Evolutionary conservation across 2,329 filamentous ascomycete species (phyloP).

Genomic region (Aspergillus awamori): DNA sequence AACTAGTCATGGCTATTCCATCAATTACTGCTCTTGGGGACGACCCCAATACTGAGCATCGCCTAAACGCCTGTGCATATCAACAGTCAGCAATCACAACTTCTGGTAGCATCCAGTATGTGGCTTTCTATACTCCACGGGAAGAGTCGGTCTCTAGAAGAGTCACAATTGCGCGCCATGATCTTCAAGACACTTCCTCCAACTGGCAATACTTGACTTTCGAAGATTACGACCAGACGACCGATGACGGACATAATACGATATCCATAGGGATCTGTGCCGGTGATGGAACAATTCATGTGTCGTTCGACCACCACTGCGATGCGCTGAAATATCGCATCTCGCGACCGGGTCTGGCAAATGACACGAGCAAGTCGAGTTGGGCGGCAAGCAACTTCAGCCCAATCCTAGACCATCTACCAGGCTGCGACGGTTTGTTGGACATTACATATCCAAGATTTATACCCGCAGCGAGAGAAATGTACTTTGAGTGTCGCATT

Average conservation of each 20-base stretch:
- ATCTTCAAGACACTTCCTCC: neutral
- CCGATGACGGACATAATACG: constrained; percentile 8
- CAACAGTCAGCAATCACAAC: constrained; percentile 7
- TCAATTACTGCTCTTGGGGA: neutral
- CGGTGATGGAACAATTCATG: constrained; percentile 3
- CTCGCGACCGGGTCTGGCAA: neutral
- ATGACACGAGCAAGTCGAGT: neutral
- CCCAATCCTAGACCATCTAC: neutral
- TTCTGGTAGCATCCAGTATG: neutral
- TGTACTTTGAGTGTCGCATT: constrained; percentile 6
- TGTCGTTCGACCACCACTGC: constrained; percentile 8
- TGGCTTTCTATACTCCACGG: constrained; percentile 2
- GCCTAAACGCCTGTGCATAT: constrained; percentile 6
- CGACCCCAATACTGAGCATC: constrained; percentile 3
- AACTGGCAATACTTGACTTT: constrained; percentile 7
- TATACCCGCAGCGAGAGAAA: neutral
- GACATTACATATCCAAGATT: constrained; percentile 7
- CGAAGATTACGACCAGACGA: neutral
- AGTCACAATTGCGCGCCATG: neutral
- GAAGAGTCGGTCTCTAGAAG: neutral
- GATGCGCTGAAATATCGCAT: constrained; percentile 4
- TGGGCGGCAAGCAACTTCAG: neutral
- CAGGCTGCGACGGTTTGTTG: neutral
- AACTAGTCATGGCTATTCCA: neutral
- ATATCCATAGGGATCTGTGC: constrained; percentile 4